A percentile compares a stretch with the other conserved stretches of the same genome.
Conservation (phyloP, 257 asterid genomes). For the Linaria vulgaris region DNA sequence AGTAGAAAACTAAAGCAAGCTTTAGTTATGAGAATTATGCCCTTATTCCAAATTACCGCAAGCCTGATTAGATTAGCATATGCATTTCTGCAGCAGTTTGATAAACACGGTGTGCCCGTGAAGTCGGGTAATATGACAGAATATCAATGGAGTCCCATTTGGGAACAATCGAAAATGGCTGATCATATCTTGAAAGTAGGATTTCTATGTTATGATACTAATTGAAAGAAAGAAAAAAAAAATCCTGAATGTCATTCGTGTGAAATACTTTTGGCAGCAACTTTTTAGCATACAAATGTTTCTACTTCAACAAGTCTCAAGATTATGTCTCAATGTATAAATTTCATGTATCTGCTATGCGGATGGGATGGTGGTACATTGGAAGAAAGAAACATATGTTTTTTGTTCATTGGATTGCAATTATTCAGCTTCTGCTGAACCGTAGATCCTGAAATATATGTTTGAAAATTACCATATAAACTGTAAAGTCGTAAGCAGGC, state of each 20-base stretch:
- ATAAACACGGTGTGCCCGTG: slow-evolving; percentile 53
- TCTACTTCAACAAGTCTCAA: slow-evolving; percentile 88
- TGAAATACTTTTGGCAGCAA: slow-evolving; percentile 47
- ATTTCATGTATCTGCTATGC: no score
- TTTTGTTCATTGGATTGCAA: no score
- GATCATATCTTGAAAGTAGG: slow-evolving; percentile 69
- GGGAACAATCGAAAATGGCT: slow-evolving; percentile 78
- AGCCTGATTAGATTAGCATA: slow-evolving; percentile 5
- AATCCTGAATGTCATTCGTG: background rate
- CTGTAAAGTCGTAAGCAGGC: no score
- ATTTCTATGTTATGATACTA: background rate
- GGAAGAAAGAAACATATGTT: no score
- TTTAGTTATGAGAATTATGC: background rate
- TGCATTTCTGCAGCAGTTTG: slow-evolving; percentile 59
- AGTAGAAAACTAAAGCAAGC: background rate
- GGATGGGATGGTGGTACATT: no score
- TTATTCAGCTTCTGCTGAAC: no score
- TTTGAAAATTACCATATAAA: no score
- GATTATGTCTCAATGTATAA: no score
- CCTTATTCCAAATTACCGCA: background rate
- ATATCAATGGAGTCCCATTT: slow-evolving; percentile 94
- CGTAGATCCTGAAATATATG: no score
- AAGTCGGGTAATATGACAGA: slow-evolving; percentile 43
- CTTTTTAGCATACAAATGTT: no score
- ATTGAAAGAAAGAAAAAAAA: background rate